These are phyloP conservation scores for Hymenoscyphus repandus DNA, from an alignment of 2,329 filamentous ascomycete species.

Conservation along the genomic window DNA sequence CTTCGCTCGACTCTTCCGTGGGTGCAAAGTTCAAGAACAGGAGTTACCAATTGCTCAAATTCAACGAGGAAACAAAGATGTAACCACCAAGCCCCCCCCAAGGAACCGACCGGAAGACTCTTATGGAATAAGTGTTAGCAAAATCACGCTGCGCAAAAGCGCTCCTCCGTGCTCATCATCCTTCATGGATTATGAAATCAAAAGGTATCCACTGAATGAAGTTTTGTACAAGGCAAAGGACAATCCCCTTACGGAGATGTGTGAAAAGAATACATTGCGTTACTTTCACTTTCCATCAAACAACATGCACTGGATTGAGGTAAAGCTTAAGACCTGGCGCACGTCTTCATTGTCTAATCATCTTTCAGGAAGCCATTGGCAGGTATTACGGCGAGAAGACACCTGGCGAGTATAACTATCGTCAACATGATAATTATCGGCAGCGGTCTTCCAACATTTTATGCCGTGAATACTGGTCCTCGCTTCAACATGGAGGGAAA, in stretches of 20 bases:
- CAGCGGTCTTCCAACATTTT: slow-evolving; percentile 2
- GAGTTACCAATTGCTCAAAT: too few relatives aligned
- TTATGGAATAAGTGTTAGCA: slow-evolving; percentile 6
- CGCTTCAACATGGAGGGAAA: slow-evolving; percentile 4
- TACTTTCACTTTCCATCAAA: slow-evolving; percentile 10
- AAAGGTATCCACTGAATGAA: slow-evolving; percentile 2
- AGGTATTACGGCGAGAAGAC: slow-evolving; percentile 6
- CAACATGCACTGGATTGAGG: slow-evolving; percentile 12
- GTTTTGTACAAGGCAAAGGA: not conserved
- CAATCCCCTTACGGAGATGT: not conserved
- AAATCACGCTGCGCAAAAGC: slow-evolving; percentile 5
- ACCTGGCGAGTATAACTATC: slow-evolving; percentile 4
- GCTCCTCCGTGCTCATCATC: not conserved
- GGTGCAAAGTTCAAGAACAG: too few relatives aligned
- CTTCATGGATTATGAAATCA: slow-evolving; percentile 1
- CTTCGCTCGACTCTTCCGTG: too few relatives aligned
- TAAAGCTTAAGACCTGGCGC: not conserved
- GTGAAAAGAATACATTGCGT: slow-evolving; percentile 2
- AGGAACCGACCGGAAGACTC: not conserved
- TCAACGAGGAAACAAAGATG: too few relatives aligned
- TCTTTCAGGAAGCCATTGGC: slow-evolving; percentile 5
- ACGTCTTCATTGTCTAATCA: not conserved
- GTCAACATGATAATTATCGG: not conserved
- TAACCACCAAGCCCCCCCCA: not conserved
- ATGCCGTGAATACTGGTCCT: slow-evolving; percentile 7